A percentile compares a stretch with the other conserved stretches of the same genome.
Evolutionary conservation across 495 filamentous ascomycete species (phyloP).

Genomic region (Penicillium maclennaniae): DNA sequence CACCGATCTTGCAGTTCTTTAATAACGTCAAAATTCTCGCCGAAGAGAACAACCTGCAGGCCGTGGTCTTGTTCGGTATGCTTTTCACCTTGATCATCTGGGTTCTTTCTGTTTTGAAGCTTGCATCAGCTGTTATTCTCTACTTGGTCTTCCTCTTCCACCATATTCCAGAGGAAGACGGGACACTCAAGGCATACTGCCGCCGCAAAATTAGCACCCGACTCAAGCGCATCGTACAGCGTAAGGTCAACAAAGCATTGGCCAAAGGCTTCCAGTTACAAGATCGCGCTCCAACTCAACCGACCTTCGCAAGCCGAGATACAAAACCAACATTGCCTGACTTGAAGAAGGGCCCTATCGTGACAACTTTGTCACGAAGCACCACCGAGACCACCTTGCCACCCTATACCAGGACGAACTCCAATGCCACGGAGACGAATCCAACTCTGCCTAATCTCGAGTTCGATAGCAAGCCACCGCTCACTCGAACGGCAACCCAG

Average conservation of each 20-base stretch:
- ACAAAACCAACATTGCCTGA: conserved; percentile 65
- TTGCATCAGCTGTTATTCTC: conserved; percentile 66
- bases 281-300: conserved; percentile 49
- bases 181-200: conserved; percentile 79
- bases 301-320: conserved; percentile 51
- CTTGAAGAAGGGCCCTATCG: conserved; percentile 52
- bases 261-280: conserved; percentile 65
- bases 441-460: conserved; percentile 25
- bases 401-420: conserved; percentile 25
- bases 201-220: conserved; percentile 81
- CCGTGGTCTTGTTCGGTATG: conserved; percentile 82
- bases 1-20: conserved; percentile 61
- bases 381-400: conserved; percentile 67
- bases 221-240: conserved; percentile 72
- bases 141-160: conserved; percentile 89
- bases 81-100: conserved; percentile 86
- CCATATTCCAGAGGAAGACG: conserved; percentile 74
- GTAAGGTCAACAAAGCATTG: conserved; percentile 81
- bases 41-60: conserved; percentile 66
- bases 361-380: conserved; percentile 59
- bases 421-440: conserved; percentile 6
- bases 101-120: conserved; percentile 72
- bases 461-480: conserved; percentile 20
- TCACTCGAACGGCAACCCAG: conserved; percentile 21
- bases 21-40: conserved; percentile 71